Conservation (phyloP, 805 yeast genomes). For the Maudiozyma bulderi region DNA sequence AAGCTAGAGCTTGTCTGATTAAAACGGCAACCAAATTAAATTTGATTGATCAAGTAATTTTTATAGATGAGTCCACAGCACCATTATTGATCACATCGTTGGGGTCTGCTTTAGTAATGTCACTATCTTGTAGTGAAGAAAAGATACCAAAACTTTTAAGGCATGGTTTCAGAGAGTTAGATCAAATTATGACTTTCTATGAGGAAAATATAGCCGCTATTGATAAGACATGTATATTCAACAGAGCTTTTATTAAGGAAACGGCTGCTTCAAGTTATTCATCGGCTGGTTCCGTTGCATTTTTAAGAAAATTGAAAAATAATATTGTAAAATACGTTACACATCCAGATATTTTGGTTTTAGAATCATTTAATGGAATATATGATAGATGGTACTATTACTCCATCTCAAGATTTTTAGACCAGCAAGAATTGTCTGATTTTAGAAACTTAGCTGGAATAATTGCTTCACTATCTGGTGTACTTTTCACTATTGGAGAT, state of each 20-base stretch:
- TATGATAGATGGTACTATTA: constrained; percentile 24
- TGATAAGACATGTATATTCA: constrained; percentile 11
- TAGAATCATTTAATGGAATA: constrained; percentile 29
- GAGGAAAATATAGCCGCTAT: constrained; percentile 17
- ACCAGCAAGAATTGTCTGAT: constrained; percentile 33
- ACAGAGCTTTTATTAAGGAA: constrained; percentile 32
- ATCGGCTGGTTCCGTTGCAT: constrained; percentile 62
- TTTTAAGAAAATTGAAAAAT: constrained; percentile 54
- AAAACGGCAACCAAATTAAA: constrained; percentile 18
- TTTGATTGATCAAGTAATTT: constrained; percentile 11
- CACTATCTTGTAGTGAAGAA: constrained; percentile 34
- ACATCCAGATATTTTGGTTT: constrained; percentile 17
- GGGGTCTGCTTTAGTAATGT: constrained; percentile 42
- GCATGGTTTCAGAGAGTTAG: constrained; percentile 6
- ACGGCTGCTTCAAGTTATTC: constrained; percentile 46
- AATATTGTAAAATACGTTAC: constrained; percentile 22
- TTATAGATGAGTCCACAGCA: constrained; percentile 21
- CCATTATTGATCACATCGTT: constrained; percentile 28
- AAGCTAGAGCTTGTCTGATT: constrained; percentile 26
- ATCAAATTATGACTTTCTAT: constrained; percentile 12
- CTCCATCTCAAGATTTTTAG: constrained; percentile 11
- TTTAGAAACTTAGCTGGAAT: constrained; percentile 64
- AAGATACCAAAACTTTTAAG: constrained; percentile 8
- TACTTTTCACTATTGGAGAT: constrained; percentile 35
- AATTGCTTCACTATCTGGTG: constrained; percentile 58